Conservation (phyloP, 192 early-diverging fungal species). For the Coemansia sp. region DNA sequence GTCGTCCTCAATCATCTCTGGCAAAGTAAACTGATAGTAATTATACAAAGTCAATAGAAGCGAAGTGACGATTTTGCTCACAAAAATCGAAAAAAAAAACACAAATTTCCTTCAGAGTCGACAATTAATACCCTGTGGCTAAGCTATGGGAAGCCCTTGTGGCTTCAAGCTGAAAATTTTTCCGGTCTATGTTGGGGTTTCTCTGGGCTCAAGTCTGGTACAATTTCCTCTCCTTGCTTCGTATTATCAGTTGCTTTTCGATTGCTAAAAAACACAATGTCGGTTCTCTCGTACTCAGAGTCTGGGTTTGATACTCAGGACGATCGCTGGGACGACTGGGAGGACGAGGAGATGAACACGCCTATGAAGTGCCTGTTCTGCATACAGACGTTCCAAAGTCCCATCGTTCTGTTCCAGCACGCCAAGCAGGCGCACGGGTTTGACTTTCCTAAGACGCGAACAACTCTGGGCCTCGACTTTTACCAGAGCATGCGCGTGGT, state of each 20-base stretch:
- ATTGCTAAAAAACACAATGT: constrained; percentile 26
- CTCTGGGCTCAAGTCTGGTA: no score
- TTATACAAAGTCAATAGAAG: neutral
- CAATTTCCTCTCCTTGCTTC: neutral
- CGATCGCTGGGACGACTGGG: constrained; percentile 76
- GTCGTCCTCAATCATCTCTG: neutral
- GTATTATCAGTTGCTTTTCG: neutral
- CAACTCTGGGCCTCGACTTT: constrained; percentile 68
- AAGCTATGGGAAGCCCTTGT: neutral
- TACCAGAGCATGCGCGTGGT: constrained; percentile 71
- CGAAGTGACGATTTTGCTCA: neutral
- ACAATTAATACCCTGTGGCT: neutral
- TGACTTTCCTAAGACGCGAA: constrained; percentile 63
- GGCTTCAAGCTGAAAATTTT: neutral
- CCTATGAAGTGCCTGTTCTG: constrained; percentile 77
- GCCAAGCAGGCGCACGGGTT: constrained; percentile 63
- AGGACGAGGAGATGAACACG: constrained; percentile 62
- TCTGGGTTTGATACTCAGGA: constrained; percentile 57
- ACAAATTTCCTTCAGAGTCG: neutral
- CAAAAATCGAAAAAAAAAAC: neutral
- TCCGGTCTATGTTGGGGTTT: no score
- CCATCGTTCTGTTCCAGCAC: constrained; percentile 66
- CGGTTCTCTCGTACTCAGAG: constrained; percentile 51
- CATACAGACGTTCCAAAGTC: constrained; percentile 53
- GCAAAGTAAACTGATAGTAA: neutral